These are phyloP conservation scores for Sordaria brevicollis DNA, from an alignment of 495 filamentous ascomycete species.

Conservation along the genomic window DNA sequence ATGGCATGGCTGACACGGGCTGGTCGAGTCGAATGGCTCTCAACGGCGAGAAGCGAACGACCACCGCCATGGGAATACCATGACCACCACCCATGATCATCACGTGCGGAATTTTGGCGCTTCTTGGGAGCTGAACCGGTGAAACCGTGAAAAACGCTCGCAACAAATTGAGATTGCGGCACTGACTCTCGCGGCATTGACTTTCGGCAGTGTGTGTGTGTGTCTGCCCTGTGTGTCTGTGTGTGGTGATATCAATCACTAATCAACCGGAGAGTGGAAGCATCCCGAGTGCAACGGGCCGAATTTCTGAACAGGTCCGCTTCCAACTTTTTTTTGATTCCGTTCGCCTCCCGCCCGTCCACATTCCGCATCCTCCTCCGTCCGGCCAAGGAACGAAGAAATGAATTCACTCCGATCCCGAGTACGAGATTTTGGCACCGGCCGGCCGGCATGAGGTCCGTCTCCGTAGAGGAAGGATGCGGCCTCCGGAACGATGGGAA, in stretches of 20 bases:
- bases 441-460: not conserved
- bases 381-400: not conserved
- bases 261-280: not conserved
- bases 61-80: not conserved
- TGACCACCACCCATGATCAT: not conserved
- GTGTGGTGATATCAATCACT: not conserved
- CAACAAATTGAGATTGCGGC: not conserved
- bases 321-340: not conserved
- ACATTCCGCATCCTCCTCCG: too few relatives aligned
- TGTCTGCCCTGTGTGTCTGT: too few relatives aligned
- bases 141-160: not conserved
- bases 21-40: not conserved
- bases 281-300: not conserved
- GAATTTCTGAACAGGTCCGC: not conserved
- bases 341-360: not conserved
- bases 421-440: not conserved
- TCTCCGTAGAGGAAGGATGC: not conserved
- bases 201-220: not conserved
- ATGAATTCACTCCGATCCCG: not conserved
- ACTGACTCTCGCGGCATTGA: not conserved
- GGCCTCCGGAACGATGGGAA: not conserved
- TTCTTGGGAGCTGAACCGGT: not conserved
- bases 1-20: not conserved
- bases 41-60: not conserved
- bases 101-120: not conserved